Percentiles rank a stretch among this genome's conserved stretches.
phyloP scores from a whole-genome alignment of 768 basidiomycete genomes.

The Leccinum subgranulosum region DNA sequence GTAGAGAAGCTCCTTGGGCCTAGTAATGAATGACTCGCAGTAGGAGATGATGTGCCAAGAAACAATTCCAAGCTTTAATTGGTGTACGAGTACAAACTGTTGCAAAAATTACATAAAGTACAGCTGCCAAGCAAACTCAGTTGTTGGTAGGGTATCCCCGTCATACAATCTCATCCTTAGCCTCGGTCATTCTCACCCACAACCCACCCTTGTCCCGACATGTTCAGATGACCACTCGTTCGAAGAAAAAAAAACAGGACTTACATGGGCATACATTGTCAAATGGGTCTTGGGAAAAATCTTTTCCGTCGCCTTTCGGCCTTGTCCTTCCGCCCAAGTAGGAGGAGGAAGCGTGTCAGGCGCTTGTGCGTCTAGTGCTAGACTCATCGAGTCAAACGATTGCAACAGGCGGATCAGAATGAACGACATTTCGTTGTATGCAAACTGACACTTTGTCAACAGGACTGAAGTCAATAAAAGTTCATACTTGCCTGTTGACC shows the following conservation, averaged over 20 bases:
- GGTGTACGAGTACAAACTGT: background rate
- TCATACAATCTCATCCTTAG: conserved; percentile 9
- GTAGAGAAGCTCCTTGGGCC: conserved; percentile 54
- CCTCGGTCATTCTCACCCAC: conserved; percentile 44
- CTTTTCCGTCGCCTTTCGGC: conserved; percentile 49
- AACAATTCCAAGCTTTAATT: conserved; percentile 14
- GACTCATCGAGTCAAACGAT: conserved; percentile 45
- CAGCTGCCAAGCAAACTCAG: background rate
- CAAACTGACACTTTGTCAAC: conserved; percentile 36
- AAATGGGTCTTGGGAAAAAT: conserved; percentile 51
- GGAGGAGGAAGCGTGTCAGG: conserved; percentile 44
- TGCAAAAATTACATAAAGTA: background rate
- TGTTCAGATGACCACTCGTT: background rate
- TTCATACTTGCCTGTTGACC: conserved; percentile 48
- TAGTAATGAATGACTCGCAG: conserved; percentile 18
- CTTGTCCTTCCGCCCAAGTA: conserved; percentile 42
- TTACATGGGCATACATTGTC: conserved; percentile 51
- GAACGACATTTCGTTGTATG: conserved; percentile 61
- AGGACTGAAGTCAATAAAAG: background rate
- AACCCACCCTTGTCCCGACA: conserved; percentile 45
- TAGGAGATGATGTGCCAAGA: background rate
- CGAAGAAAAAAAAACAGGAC: background rate
- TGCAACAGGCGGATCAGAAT: conserved; percentile 63
- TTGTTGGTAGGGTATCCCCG: background rate
- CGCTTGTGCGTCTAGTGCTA: conserved; percentile 46